These are phyloP conservation scores for Ulota crispa DNA, from an alignment of 225 moss, liverwort and hornwort species.

Conservation along the genomic window DNA sequence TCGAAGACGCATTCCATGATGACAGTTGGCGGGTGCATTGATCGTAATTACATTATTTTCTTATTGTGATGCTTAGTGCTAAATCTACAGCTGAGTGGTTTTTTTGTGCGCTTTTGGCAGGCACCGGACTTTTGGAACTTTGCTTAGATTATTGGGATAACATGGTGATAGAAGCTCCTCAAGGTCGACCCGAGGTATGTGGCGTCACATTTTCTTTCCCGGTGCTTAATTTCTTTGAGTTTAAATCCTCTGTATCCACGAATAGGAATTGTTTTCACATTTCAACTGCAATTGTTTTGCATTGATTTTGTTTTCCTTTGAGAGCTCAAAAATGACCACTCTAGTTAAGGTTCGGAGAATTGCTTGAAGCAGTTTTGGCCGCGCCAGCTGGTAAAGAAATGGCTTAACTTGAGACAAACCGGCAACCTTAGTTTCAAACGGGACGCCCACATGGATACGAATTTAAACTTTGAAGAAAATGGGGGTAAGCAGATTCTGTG, in stretches of 20 bases:
- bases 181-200: constrained; percentile 33
- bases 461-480: constrained; percentile 27
- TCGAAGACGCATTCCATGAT: background rate
- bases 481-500: constrained; percentile 42
- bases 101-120: constrained; percentile 7
- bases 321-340: background rate
- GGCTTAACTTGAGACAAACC: constrained; percentile 75
- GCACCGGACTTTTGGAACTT: background rate
- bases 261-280: background rate
- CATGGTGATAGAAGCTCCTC: constrained; percentile 35
- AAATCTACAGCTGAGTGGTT: background rate
- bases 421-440: constrained; percentile 69
- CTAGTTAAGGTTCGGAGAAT: background rate
- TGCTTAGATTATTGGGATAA: constrained; percentile 6
- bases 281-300: background rate
- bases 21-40: background rate
- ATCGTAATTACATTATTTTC: background rate
- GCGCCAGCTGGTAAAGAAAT: constrained; percentile 86
- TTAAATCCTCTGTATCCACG: background rate
- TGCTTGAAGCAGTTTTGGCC: constrained; percentile 71
- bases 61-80: background rate
- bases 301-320: background rate
- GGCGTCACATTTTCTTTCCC: background rate
- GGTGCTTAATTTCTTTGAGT: background rate
- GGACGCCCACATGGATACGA: constrained; percentile 61